Evolutionary conservation across 2,329 filamentous ascomycete genomes (phyloP).

Genomic region (Aspergillus brunneoviolaceus): DNA sequence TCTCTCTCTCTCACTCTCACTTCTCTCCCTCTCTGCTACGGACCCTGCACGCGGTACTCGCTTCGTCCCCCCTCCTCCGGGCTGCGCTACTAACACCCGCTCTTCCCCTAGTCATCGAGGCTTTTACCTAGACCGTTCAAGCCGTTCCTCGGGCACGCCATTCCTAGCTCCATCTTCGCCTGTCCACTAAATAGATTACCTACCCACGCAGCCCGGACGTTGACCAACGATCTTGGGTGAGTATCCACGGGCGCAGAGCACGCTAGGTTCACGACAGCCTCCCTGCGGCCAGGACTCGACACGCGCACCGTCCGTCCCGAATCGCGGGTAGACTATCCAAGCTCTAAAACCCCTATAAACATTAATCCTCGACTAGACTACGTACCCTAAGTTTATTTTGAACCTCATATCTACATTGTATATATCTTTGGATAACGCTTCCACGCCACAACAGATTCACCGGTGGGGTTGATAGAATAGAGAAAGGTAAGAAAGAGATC

Average conservation of each 20-base stretch:
- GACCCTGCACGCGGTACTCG: constrained; percentile 29
- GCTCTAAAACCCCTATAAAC: constrained; percentile 23
- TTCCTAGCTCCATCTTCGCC: constrained; percentile 22
- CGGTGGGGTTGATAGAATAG: constrained; percentile 8
- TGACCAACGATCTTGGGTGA: constrained; percentile 31
- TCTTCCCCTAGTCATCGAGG: constrained; percentile 30
- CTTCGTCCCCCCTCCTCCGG: constrained; percentile 29
- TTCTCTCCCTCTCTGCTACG: constrained; percentile 8
- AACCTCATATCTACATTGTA: constrained; percentile 15
- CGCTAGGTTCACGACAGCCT: constrained; percentile 36
- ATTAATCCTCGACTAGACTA: constrained; percentile 14
- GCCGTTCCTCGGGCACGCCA: constrained; percentile 38
- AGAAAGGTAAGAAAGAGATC: constrained; percentile 7
- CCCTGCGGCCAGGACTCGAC: constrained; percentile 21
- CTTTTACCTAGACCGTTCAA: constrained; percentile 27
- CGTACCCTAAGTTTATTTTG: constrained; percentile 17
- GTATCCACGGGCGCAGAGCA: constrained; percentile 30
- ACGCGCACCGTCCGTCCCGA: constrained; percentile 29
- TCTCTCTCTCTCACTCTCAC: no score
- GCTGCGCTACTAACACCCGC: constrained; percentile 38
- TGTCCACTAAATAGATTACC: constrained; percentile 19
- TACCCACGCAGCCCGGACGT: constrained; percentile 21
- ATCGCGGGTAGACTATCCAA: constrained; percentile 38
- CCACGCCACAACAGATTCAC: constrained; percentile 18
- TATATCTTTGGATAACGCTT: background rate